Conservation (phyloP, 345 rosid genomes). For the Eucalyptus regnans region DNA sequence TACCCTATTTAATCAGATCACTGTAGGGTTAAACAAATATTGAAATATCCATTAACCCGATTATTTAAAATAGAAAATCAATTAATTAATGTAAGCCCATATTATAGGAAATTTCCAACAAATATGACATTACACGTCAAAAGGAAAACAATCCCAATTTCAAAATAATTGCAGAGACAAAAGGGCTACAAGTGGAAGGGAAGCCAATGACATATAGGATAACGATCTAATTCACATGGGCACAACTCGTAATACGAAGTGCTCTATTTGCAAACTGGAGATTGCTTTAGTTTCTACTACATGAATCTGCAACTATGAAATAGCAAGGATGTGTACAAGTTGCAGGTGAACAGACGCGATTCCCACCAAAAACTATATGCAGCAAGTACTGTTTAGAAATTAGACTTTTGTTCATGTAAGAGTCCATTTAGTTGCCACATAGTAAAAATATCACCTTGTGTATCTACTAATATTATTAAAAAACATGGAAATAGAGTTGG, state of each 20-base stretch:
- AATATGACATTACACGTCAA: background rate
- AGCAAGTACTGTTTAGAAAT: background rate
- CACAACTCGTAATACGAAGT: conserved; percentile 76
- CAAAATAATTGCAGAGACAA: background rate
- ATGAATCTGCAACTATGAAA: conserved; percentile 41
- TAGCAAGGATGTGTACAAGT: background rate
- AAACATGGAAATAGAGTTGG: background rate
- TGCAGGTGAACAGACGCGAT: background rate
- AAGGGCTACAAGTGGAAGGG: background rate
- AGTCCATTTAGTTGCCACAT: background rate
- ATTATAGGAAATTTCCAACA: too few species aligned
- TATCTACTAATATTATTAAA: background rate
- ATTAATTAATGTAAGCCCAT: too few species aligned
- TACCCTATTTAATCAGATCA: too few species aligned
- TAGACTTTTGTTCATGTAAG: background rate
- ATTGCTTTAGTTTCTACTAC: conserved; percentile 95
- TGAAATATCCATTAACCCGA: too few species aligned
- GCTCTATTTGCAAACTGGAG: conserved; percentile 94
- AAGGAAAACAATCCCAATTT: background rate
- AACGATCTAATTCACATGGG: conserved; percentile 79
- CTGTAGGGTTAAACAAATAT: too few species aligned
- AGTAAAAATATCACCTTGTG: background rate
- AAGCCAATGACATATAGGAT: background rate
- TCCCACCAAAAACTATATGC: background rate
- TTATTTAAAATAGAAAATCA: too few species aligned